phyloP scores from a whole-genome alignment of 306 rosid species.

The Abrus pulchellus region DNA sequence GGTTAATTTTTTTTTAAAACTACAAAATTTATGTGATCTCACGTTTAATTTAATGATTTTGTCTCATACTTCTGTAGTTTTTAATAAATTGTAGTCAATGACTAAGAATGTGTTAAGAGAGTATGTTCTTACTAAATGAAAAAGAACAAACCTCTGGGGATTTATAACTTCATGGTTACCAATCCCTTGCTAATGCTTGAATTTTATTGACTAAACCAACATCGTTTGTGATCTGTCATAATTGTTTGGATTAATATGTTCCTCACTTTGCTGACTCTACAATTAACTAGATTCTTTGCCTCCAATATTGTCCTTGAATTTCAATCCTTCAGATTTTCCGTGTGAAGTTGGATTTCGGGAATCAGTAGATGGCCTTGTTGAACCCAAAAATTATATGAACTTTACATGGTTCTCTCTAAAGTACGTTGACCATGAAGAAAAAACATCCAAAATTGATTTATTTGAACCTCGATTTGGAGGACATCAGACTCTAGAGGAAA shows the following conservation, averaged over 20 bases:
- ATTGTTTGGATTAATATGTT: conserved; percentile 31
- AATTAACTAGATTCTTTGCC: conserved; percentile 45
- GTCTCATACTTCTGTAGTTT: no score
- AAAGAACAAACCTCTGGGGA: background rate
- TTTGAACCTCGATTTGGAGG: conserved; percentile 88
- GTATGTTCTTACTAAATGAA: background rate
- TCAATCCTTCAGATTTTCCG: conserved; percentile 72
- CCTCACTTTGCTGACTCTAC: conserved; percentile 13
- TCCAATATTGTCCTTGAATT: conserved; percentile 40
- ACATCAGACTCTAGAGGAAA: conserved; percentile 76
- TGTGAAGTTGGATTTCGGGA: conserved; percentile 72
- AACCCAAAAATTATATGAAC: conserved; percentile 67
- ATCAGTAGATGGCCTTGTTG: conserved; percentile 69
- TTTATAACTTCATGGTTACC: conserved; percentile 34
- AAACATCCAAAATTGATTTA: conserved; percentile 40
- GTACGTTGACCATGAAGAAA: conserved; percentile 69
- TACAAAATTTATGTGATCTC: no score
- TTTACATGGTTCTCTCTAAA: conserved; percentile 69
- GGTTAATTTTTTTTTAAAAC: no score
- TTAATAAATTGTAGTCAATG: no score
- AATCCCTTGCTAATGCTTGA: conserved; percentile 32
- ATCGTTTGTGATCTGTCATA: conserved; percentile 23
- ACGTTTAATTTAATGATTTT: no score
- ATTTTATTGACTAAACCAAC: conserved; percentile 38
- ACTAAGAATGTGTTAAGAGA: no score